These are phyloP conservation scores for Medakamo hakoo DNA, from an alignment of 139 green algal genomes.

Conservation along the genomic window DNA sequence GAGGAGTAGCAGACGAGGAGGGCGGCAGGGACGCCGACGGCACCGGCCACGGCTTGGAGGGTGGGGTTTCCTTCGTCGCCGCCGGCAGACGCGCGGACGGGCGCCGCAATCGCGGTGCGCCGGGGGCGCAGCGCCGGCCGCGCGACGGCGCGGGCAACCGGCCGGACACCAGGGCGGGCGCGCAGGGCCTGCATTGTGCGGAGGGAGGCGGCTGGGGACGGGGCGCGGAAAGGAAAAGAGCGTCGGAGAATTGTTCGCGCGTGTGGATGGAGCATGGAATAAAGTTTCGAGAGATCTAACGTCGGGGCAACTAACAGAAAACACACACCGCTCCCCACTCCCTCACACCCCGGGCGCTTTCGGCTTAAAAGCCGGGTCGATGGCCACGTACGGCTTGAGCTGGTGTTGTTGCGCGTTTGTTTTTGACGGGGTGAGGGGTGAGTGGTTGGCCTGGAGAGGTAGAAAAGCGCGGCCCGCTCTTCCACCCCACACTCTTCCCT, in stretches of 20 bases:
- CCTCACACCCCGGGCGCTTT: neutral
- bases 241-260: neutral
- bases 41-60: neutral
- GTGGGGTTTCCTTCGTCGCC: neutral
- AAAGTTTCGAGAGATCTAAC: neutral
- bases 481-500: neutral
- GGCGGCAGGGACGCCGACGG: neutral
- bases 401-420: neutral
- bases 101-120: too few relatives aligned
- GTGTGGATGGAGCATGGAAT: neutral
- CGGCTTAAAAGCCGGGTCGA: too few relatives aligned
- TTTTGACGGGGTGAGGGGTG: neutral
- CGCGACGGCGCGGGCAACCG: neutral
- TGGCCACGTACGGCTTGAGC: constrained; percentile 11
- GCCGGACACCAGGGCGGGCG: too few relatives aligned
- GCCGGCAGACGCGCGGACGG: neutral
- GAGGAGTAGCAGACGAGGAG: neutral
- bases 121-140: too few relatives aligned
- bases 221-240: neutral
- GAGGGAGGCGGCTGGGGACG: neutral
- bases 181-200: neutral
- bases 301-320: neutral
- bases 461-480: neutral
- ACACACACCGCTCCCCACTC: neutral
- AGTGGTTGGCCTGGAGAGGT: neutral